Base-by-base conservation (phyloP, 176 grass and related monocot species). In the Tuctoria greenei region DNA sequence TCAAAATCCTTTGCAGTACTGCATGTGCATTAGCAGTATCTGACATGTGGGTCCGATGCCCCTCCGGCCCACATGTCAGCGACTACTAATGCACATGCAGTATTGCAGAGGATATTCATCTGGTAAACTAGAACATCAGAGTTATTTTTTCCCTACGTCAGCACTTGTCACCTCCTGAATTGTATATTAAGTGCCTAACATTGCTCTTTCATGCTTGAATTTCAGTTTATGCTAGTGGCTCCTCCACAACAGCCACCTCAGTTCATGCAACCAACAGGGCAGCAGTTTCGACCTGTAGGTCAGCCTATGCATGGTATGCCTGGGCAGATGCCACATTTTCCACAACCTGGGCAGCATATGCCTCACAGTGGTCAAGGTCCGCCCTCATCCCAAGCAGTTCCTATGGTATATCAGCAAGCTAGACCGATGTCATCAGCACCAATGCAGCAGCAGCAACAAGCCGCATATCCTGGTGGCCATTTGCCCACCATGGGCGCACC, bases 201-300 rank as follows among this genome's bases (percentile, higher is more conserved):
- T 62, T 82, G 10, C 12, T 35, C 47, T 47, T 13, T 83, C 41
- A 39, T 64, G 4, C 55, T 60, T 31, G 23, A 66, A 45, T 83
- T 88, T 62, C 95, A 95, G 85, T 95, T 80, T 86, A 86, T 89
- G 78, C 80, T 77, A 35, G 66, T 87, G 42, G 81, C 80, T 82
- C 81, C 88, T 25, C 61, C 83, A 62, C 92, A 93, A 51, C 91
- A 88, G 83, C 28, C 82, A 50, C 65, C 82, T 76, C 79, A 88
- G 61, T 90, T 88, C 79, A 85, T 90, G 69, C 87, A 80, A 74
- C 69, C 71, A 18, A 65, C 61, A 13, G 38, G 76, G 2, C 91
- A 90, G 50, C 88, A 88, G 61, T 90, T 88, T 79, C 50, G 78
- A 13, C 85, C 91, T 73, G 74, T 85, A 85, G 82, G 78, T 64